Evolutionary conservation across 148 eudicot species (phyloP).

Genomic region (Silene conica): DNA sequence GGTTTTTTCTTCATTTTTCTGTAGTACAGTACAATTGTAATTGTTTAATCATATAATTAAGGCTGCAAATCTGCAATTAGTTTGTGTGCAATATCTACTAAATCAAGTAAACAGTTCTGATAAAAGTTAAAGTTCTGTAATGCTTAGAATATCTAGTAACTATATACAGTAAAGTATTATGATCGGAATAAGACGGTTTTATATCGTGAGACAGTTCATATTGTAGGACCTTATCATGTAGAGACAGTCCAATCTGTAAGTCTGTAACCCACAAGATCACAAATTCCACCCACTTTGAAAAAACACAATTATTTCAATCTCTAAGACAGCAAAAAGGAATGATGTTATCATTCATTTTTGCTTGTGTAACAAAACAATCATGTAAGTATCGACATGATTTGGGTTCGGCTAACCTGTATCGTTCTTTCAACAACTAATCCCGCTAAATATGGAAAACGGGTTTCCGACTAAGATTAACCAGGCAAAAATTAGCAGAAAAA

Average conservation of each 20-base stretch:
- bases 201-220: too few relatives aligned
- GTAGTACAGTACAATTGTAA: too few relatives aligned
- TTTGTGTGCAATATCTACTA: neutral
- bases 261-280: constrained; percentile 16
- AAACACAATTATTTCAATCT: neutral
- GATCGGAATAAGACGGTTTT: too few relatives aligned
- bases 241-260: constrained; percentile 11
- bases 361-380: neutral
- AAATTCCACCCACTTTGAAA: constrained; percentile 5
- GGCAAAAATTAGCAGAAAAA: neutral
- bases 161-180: too few relatives aligned
- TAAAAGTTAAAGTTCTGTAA: neutral
- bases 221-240: constrained; percentile 6
- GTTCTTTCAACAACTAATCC: neutral
- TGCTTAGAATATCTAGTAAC: neutral
- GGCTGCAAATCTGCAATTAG: neutral
- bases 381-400: neutral
- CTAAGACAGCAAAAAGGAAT: constrained; percentile 10
- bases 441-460: too few relatives aligned
- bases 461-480: constrained; percentile 8
- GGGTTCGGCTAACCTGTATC: neutral
- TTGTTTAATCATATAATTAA: neutral
- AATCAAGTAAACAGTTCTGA: neutral
- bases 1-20: neutral
- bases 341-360: neutral